These are phyloP conservation scores for Zea mays DNA, from an alignment of 176 grass and related monocot species.

Conservation along the genomic window Zm-B73-REFERENCE-NAM-5.0 NC_050102.1:147776001-147776500, in stretches of 20 bases:
- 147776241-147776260: neutral
- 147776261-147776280: constrained; percentile 1
- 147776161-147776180: neutral
- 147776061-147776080: neutral
- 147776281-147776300: neutral
- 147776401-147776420: neutral
- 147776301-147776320: neutral
- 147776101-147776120: neutral
- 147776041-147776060: neutral
- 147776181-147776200: neutral
- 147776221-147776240: neutral
- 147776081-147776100: neutral
- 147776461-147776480: neutral
- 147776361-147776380: neutral
- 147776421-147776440: neutral
- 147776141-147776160: neutral
- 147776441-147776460: neutral
- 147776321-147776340: neutral
- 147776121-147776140: neutral
- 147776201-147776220: neutral
- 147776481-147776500: neutral
- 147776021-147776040: neutral
- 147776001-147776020: neutral
- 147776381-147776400: neutral
- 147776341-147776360: neutral